These are phyloP conservation scores for Leccinum fuscescens DNA, from an alignment of 1,284 basidiomycete genomes.

Conservation along the genomic window DNA sequence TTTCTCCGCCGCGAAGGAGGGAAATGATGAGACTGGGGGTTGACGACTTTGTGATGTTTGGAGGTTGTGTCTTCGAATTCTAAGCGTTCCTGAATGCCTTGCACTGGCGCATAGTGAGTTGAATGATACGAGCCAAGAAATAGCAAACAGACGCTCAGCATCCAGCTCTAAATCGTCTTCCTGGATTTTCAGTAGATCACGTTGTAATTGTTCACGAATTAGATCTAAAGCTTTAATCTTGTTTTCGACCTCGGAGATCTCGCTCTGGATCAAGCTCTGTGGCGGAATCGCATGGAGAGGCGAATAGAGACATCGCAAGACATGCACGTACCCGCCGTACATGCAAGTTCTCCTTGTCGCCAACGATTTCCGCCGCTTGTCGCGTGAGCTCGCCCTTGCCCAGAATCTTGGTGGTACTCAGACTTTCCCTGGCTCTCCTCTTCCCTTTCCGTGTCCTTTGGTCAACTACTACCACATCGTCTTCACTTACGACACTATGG, in stretches of 20 bases:
- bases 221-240: conserved; percentile 87
- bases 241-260: conserved; percentile 82
- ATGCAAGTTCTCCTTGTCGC: conserved; percentile 87
- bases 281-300: conserved; percentile 15
- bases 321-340: conserved; percentile 72
- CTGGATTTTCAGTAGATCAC: conserved; percentile 82
- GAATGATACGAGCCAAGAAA: conserved; percentile 1
- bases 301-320: conserved; percentile 4
- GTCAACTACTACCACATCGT: conserved; percentile 61
- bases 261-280: conserved; percentile 78
- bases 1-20: conserved; percentile 72
- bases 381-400: conserved; percentile 79
- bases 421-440: conserved; percentile 61
- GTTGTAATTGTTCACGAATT: conserved; percentile 79
- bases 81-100: conserved; percentile 83
- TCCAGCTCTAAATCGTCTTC: conserved; percentile 96
- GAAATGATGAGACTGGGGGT: conserved; percentile 44
- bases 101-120: conserved; percentile 49
- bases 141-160: conserved; percentile 75
- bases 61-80: conserved; percentile 58
- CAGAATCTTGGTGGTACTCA: conserved; percentile 67
- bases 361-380: conserved; percentile 80
- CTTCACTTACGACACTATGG: conserved; percentile 63
- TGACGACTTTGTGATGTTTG: conserved; percentile 34
- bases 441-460: conserved; percentile 51